phyloP scores from a whole-genome alignment of 805 yeast genomes.

The Debaryomyces hansenii region DNA sequence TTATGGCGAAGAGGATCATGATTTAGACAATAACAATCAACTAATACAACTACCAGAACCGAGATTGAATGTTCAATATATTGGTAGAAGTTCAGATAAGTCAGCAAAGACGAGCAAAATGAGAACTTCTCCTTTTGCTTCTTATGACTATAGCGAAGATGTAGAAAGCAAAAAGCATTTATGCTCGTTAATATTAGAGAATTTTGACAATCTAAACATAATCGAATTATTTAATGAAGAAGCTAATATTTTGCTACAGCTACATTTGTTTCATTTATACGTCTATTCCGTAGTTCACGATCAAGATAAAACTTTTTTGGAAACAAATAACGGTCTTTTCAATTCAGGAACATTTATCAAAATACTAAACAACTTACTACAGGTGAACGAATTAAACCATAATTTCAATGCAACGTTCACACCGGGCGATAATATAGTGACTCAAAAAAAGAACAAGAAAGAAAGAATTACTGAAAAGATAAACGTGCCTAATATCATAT shows the following conservation, averaged over 20 bases:
- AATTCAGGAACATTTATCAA: background rate
- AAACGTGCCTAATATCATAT: slow-evolving; percentile 12
- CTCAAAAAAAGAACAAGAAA: background rate
- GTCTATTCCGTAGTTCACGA: slow-evolving; percentile 8
- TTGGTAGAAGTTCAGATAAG: background rate
- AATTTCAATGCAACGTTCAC: slow-evolving; percentile 11
- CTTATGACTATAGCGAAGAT: background rate
- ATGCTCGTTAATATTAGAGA: background rate
- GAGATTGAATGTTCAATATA: background rate
- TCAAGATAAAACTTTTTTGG: slow-evolving; percentile 11
- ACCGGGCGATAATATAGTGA: background rate
- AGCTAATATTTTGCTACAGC: background rate
- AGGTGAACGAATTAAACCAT: slow-evolving; percentile 7
- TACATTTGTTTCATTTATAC: slow-evolving; percentile 4
- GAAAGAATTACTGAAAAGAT: slow-evolving; percentile 7
- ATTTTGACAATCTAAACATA: slow-evolving; percentile 2
- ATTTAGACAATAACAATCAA: background rate
- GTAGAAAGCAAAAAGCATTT: background rate
- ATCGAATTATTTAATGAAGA: background rate
- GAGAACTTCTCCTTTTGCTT: no score
- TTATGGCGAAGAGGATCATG: slow-evolving; percentile 2
- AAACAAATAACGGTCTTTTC: background rate
- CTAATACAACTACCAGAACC: background rate
- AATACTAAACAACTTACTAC: slow-evolving; percentile 4
- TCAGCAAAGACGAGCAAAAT: background rate